Conservation (phyloP, 345 rosid genomes). For the Salix koriyanagi region DNA sequence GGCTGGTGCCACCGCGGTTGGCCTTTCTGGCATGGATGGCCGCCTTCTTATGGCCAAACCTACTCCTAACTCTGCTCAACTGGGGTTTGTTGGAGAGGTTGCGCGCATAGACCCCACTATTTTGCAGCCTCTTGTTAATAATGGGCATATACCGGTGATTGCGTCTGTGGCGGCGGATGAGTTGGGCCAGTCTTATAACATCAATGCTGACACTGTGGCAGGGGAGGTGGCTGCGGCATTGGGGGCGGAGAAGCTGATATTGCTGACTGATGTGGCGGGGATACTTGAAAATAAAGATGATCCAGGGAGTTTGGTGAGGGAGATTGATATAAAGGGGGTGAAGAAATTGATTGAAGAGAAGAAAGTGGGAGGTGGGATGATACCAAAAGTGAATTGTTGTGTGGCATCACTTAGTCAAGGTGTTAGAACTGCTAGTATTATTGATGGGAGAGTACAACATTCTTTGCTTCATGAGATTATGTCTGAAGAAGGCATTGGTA, state of each 20-base stretch:
- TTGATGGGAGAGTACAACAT: constrained; percentile 80
- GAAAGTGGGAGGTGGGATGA: constrained; percentile 87
- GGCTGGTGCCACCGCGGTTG: constrained; percentile 86
- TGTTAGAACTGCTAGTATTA: constrained; percentile 82
- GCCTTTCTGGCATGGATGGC: constrained; percentile 84
- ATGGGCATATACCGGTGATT: constrained; percentile 75
- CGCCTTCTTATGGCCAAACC: constrained; percentile 80
- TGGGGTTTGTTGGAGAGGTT: constrained; percentile 90
- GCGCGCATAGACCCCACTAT: constrained; percentile 59
- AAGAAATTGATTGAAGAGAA: constrained; percentile 72
- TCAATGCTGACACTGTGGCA: constrained; percentile 90
- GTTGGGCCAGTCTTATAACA: constrained; percentile 70
- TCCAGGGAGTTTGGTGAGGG: constrained; percentile 69
- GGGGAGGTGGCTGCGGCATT: constrained; percentile 92
- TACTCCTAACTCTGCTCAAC: constrained; percentile 52
- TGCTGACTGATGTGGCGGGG: constrained; percentile 85
- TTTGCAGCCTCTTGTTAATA: constrained; percentile 49
- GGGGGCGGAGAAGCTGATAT: constrained; percentile 84
- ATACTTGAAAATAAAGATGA: constrained; percentile 59
- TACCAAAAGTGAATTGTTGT: constrained; percentile 87
- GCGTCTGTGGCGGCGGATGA: constrained; percentile 88
- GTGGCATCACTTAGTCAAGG: constrained; percentile 83
- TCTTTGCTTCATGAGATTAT: constrained; percentile 82
- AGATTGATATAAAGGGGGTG: constrained; percentile 78
- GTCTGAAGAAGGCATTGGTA: constrained; percentile 93